phyloP scores from a whole-genome alignment of 83 land plant species.

The Thuja plicata region DNA sequence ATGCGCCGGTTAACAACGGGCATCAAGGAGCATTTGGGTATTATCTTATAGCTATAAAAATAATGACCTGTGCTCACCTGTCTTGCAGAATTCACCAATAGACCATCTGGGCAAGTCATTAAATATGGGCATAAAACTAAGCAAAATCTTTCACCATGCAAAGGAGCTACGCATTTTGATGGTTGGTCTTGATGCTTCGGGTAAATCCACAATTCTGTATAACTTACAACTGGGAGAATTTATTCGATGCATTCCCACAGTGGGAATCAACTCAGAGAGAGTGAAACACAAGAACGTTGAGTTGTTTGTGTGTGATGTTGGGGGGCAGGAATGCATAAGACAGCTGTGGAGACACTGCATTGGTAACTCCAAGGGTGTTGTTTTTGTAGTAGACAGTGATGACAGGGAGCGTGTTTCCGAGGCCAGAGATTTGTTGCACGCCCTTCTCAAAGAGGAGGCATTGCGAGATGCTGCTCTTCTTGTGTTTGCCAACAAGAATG shows the following conservation, averaged over 20 bases:
- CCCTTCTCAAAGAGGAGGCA: constrained; percentile 27
- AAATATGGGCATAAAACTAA: not conserved
- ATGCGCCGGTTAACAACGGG: too few species aligned
- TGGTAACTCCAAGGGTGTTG: constrained; percentile 14
- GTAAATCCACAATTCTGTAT: not conserved
- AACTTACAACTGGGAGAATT: not conserved
- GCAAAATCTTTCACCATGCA: not conserved
- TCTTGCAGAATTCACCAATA: too few species aligned
- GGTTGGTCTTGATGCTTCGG: not conserved
- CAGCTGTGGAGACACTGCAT: constrained; percentile 17
- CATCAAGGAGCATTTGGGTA: too few species aligned
- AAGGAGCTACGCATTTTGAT: not conserved
- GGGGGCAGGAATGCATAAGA: constrained; percentile 23
- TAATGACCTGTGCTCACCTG: too few species aligned
- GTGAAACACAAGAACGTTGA: constrained; percentile 23
- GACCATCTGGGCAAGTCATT: too few species aligned
- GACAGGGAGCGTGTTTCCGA: constrained; percentile 36
- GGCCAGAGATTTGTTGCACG: constrained; percentile 38
- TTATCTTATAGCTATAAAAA: too few species aligned
- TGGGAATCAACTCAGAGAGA: constrained; percentile 12
- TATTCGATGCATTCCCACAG: not conserved
- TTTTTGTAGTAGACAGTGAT: constrained; percentile 40
- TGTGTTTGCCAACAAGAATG: not conserved
- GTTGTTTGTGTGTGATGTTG: constrained; percentile 27
- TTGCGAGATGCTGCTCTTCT: not conserved